phyloP scores from a whole-genome alignment of 768 basidiomycete species.

The Kondoa malvinella region DNA sequence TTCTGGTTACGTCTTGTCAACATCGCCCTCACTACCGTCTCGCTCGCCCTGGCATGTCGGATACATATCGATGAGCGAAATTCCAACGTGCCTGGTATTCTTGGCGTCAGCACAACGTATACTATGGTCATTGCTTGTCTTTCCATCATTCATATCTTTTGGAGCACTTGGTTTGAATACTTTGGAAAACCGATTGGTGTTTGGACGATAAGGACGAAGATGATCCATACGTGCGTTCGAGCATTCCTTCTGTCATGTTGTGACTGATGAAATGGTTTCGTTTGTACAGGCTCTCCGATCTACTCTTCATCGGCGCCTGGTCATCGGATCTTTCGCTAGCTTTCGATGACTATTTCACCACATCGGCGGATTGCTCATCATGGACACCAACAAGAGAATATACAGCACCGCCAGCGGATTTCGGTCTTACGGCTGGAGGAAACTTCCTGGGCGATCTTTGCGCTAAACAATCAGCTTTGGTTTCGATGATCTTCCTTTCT shows the following conservation, averaged over 20 bases:
- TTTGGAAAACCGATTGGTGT: constrained; percentile 81
- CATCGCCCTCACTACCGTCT: constrained; percentile 55
- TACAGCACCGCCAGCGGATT: constrained; percentile 11
- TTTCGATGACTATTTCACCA: constrained; percentile 85
- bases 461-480: constrained; percentile 56
- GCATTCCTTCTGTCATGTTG: background rate
- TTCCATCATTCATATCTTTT: constrained; percentile 67
- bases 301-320: constrained; percentile 64
- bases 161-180: constrained; percentile 55
- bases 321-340: constrained; percentile 70
- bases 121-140: constrained; percentile 72
- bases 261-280: background rate
- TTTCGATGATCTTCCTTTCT: constrained; percentile 58
- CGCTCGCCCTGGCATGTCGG: background rate
- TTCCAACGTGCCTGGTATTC: constrained; percentile 44
- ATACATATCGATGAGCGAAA: constrained; percentile 22
- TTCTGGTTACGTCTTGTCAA: constrained; percentile 61
- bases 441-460: constrained; percentile 42
- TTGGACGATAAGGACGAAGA: constrained; percentile 38
- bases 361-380: constrained; percentile 58
- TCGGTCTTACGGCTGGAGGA: constrained; percentile 20
- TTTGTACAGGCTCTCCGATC: constrained; percentile 58
- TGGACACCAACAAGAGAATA: constrained; percentile 27
- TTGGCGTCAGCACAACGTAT: constrained; percentile 69
- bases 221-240: background rate